Evolutionary conservation across 768 basidiomycete genomes (phyloP), one percentile per base, ranked within the genome.

Genomic region (Lentinula boryana): DNA sequence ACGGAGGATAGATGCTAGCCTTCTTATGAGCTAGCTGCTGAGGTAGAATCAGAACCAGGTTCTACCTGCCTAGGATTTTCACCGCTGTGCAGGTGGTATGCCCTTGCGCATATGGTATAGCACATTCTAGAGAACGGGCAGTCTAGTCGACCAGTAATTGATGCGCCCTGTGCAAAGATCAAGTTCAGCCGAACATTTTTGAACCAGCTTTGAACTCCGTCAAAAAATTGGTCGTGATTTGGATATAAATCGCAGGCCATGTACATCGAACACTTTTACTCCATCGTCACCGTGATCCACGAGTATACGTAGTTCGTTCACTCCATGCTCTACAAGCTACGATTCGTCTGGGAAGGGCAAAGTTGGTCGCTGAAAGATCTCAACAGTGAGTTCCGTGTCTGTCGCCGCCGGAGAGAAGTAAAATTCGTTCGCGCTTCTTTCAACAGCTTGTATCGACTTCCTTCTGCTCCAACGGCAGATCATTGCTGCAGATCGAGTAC

Each of bases 191-290:
- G n/a, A 48, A 12, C 46, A 48, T 48, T 18, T 38, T 38, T 32
- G n/a, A 40, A 54, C n/a, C 36, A 54, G 36, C 33, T 54, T 54
- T n/a, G 53, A 54, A 54, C 53, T 54, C 53, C 51, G 51, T 31
- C 35, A 35, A 53, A 21, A 33, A 44, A 21, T 18, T 33, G 35
- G 16, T 18, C 31, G 35, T 21, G 53, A 52, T 35, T 16, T 36
- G 53, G 33, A 38, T 54, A 54, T 54, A 54, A 38, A 18, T 54
- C 15, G 53, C 35, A 12, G 53, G 13, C 53, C 16, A 54, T 15
- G 18, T 54, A 54, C 53, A 36, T 38, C 23, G n/a, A 16, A 10
- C 8, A 33, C 53, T 38, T 38, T 40, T 13, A 18, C 18, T n/a
- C 18, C 33, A 15, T 18, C 21, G 33, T 9, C 18, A 35, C 35